Evolutionary conservation across 2,329 filamentous ascomycete species (phyloP), one percentile per base, ranked within the genome.

Genomic region (Stagonosporopsis tanaceti): DNA sequence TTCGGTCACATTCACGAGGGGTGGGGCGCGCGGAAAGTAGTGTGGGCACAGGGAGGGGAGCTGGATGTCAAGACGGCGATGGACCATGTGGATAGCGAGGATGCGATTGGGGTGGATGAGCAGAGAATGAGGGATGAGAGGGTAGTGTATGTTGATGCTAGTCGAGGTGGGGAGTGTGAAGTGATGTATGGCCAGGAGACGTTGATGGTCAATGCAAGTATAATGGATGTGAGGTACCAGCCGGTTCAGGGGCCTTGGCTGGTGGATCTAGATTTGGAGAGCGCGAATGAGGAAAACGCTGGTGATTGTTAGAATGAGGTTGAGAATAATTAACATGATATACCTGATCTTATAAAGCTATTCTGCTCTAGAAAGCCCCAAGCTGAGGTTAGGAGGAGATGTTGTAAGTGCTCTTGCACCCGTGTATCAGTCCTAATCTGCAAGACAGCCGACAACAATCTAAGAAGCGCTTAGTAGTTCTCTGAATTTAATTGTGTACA

Each of bases 1-100:
- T 89, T 87, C 66, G 86, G 86, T 0, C 86, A 88, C 73, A 87
- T 88, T 17, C 85, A 87, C 65, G 83, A 85, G 65, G 83, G 76
- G 0, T 77, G 72, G 72, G 74, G 75, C 15, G 74, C 71, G 9
- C 66, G 72, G 60, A 71, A 65, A 30, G 71, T 81, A 9, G 54
- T 17, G 9, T 82, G 80, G 81, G 59, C 70, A 48, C 62, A 71
- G 1, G 59, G 58, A 3, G 59, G 61, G 1, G 58, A 64, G 15
- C 47, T 68, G 40, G 66, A 67, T 54, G 51, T 60, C 17, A 12
- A 9, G 30, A 53, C 60, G 34, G 53, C 59, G 37, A 53, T 66
- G 34, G 53, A 64, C 12, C 65, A 72, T 34, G 57, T 74, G 8
- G 48, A 68, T 46, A 40, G 27, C 6, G 47, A 32, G 6, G 48